A percentile compares a stretch with the other conserved stretches of the same genome.
phyloP scores from a whole-genome alignment of 768 basidiomycete genomes.

The Mycena olivaceomarginata region DNA sequence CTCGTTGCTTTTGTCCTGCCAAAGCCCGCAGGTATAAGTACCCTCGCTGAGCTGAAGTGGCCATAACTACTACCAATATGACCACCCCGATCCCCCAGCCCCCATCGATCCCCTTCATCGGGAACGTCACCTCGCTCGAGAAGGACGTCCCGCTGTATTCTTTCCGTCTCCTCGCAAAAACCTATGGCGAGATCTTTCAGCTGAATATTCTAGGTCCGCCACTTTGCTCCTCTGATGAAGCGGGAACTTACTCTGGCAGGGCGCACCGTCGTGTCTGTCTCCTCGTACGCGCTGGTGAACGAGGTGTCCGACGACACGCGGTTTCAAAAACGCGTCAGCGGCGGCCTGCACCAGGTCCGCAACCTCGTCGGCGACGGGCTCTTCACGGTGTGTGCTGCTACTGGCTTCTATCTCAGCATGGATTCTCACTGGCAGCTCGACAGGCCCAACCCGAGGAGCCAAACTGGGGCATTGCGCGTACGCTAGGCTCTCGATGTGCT shows the following conservation, averaged over 20 bases:
- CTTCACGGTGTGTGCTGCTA: constrained; percentile 57
- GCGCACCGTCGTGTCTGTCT: constrained; percentile 52
- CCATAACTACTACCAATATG: constrained; percentile 43
- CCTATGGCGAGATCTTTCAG: constrained; percentile 64
- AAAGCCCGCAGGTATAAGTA: no score
- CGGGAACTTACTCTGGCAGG: constrained; percentile 13
- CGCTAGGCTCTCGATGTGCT: constrained; percentile 42
- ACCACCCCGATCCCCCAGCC: constrained; percentile 64
- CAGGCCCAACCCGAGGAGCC: constrained; percentile 63
- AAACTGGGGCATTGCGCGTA: constrained; percentile 69
- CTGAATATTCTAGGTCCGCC: constrained; percentile 58
- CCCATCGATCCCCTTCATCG: constrained; percentile 64
- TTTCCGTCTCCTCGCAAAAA: constrained; percentile 57
- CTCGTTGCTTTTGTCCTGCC: no score
- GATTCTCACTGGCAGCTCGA: not conserved
- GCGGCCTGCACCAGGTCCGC: constrained; percentile 57
- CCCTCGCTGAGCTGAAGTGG: no score
- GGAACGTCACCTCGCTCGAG: constrained; percentile 60
- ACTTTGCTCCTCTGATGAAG: not conserved
- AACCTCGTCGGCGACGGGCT: constrained; percentile 63
- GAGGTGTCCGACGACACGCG: constrained; percentile 65
- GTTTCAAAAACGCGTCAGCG: constrained; percentile 62
- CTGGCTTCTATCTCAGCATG: no score
- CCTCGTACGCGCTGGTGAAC: constrained; percentile 59
- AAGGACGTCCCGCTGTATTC: constrained; percentile 59